phyloP scores from a whole-genome alignment of 1,284 basidiomycete species.

The Exobasidium cylindrosporum region DNA sequence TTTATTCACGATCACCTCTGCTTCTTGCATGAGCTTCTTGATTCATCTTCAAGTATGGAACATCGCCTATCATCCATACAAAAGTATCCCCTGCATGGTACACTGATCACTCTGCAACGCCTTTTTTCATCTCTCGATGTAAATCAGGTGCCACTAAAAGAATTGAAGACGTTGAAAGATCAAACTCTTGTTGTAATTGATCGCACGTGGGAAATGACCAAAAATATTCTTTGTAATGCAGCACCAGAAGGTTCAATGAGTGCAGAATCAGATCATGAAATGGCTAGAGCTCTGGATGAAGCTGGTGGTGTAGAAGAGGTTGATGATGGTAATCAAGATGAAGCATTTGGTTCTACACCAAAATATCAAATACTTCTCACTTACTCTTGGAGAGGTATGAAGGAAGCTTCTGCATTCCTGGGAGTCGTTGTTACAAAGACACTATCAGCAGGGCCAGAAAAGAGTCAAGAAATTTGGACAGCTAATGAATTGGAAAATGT shows the following conservation, averaged over 20 bases:
- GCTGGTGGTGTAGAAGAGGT: conserved; percentile 12
- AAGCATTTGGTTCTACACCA: conserved; percentile 35
- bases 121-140: conserved; percentile 35
- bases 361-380: conserved; percentile 54
- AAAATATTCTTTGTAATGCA: conserved; percentile 49
- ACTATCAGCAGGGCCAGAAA: conserved; percentile 22
- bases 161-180: conserved; percentile 33
- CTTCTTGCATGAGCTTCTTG: conserved; percentile 45
- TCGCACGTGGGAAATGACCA: conserved; percentile 49
- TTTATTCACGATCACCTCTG: conserved; percentile 1
- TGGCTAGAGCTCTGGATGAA: conserved; percentile 13
- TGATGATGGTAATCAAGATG: conserved; percentile 26
- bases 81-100: conserved; percentile 51
- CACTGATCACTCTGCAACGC: conserved; percentile 50
- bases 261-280: conserved; percentile 10
- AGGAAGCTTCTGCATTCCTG: conserved; percentile 54
- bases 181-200: conserved; percentile 37
- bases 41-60: conserved; percentile 32
- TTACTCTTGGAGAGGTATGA: conserved; percentile 56
- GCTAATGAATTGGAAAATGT: conserved; percentile 29
- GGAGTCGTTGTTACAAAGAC: conserved; percentile 39
- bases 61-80: conserved; percentile 36
- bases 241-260: conserved; percentile 42
- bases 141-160: conserved; percentile 12
- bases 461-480: conserved; percentile 18